These are phyloP conservation scores for Sugiyamaella lignohabitans DNA, from an alignment of 805 yeast genomes.

Conservation along the genomic window DNA sequence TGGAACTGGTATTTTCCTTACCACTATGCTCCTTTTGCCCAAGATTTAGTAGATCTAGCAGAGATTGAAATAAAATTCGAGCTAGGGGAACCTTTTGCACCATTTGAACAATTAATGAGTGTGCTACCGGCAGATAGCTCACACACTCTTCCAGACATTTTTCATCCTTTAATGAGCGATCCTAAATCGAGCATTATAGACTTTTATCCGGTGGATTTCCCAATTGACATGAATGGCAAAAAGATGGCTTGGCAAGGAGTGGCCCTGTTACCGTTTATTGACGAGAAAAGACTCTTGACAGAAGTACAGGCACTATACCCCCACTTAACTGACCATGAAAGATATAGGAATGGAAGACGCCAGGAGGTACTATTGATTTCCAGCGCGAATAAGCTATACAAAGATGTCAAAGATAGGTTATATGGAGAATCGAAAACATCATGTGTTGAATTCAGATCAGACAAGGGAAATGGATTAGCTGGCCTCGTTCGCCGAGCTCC, in stretches of 20 bases:
- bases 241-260: constrained; percentile 95
- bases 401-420: constrained; percentile 34
- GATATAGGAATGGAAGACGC: constrained; percentile 60
- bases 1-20: constrained; percentile 98
- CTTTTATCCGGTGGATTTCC: constrained; percentile 82
- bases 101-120: constrained; percentile 91
- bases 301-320: constrained; percentile 63
- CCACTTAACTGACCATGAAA: constrained; percentile 60
- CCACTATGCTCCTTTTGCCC: constrained; percentile 97
- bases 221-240: constrained; percentile 92
- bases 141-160: constrained; percentile 74
- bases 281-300: constrained; percentile 62
- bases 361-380: constrained; percentile 67
- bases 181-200: constrained; percentile 79
- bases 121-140: constrained; percentile 93
- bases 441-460: constrained; percentile 19
- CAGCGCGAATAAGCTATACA: constrained; percentile 48
- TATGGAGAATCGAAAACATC: constrained; percentile 34
- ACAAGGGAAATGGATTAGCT: constrained; percentile 29
- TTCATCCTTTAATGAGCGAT: constrained; percentile 74
- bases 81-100: constrained; percentile 73
- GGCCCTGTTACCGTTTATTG: constrained; percentile 84
- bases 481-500: constrained; percentile 28
- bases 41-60: constrained; percentile 60
- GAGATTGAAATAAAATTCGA: constrained; percentile 47